These are phyloP conservation scores for Metschnikowia chrysomelidarum DNA, from an alignment of 805 yeast species.

Conservation along the genomic window DNA sequence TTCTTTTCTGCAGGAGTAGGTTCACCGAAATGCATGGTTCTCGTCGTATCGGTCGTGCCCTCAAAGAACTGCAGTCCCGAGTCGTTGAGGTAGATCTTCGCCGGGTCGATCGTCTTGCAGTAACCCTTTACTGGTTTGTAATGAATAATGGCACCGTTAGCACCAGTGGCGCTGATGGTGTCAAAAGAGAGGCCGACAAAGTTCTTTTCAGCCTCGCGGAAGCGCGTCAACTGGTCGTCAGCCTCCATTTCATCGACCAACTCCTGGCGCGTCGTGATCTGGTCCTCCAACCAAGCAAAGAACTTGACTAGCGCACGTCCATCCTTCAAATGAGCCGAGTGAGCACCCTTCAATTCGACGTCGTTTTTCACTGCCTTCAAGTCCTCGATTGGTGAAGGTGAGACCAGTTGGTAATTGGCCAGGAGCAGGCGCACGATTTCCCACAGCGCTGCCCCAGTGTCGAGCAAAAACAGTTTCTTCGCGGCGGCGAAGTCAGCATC, in stretches of 20 bases:
- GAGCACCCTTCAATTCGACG: constrained; percentile 50
- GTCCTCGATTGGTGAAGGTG: constrained; percentile 43
- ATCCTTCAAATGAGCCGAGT: constrained; percentile 54
- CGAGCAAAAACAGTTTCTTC: constrained; percentile 31
- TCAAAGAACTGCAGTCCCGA: constrained; percentile 62
- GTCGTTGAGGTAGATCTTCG: constrained; percentile 53
- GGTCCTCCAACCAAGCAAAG: constrained; percentile 59
- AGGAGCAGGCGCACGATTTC: constrained; percentile 36
- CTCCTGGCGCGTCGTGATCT: constrained; percentile 41
- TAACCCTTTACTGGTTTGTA: constrained; percentile 54
- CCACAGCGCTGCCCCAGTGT: constrained; percentile 36
- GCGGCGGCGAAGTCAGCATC: constrained; percentile 34
- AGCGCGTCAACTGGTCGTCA: constrained; percentile 44
- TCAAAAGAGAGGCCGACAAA: constrained; percentile 68
- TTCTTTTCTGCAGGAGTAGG: constrained; percentile 47
- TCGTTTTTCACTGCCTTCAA: constrained; percentile 53
- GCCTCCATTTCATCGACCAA: constrained; percentile 59
- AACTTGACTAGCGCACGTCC: constrained; percentile 53
- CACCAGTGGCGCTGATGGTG: constrained; percentile 72
- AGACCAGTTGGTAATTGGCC: constrained; percentile 27
- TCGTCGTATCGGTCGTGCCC: constrained; percentile 64
- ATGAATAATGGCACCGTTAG: constrained; percentile 77
- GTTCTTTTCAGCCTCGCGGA: constrained; percentile 41
- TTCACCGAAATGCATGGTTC: constrained; percentile 53
- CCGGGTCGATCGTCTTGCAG: constrained; percentile 50